A percentile compares a stretch with the other conserved stretches of the same genome.
Conservation (phyloP, 495 filamentous ascomycete species). For the Extremus antarcticus region DNA sequence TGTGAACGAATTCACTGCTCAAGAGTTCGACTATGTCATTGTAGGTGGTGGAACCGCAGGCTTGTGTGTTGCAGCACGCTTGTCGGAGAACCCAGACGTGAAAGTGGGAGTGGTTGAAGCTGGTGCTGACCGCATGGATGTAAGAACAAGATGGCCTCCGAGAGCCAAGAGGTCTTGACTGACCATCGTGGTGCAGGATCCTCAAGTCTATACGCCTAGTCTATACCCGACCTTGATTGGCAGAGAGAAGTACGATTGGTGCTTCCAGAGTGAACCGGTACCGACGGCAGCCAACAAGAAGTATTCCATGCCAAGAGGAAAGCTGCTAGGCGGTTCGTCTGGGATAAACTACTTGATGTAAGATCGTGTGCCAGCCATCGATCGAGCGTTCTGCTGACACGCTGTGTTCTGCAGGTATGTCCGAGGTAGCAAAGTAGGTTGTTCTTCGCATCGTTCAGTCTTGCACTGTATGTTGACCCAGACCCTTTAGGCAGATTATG, state of each 20-base stretch:
- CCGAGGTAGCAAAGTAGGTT: constrained; percentile 7
- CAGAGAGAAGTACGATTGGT: constrained; percentile 21
- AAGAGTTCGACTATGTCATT: constrained; percentile 20
- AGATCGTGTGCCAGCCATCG: not conserved
- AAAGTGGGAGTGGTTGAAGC: constrained; percentile 22
- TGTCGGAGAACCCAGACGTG: constrained; percentile 21
- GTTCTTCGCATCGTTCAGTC: not conserved
- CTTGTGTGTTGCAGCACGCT: constrained; percentile 18
- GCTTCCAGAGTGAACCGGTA: constrained; percentile 11
- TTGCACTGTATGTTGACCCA: not conserved
- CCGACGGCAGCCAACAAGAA: constrained; percentile 6
- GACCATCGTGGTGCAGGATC: no score
- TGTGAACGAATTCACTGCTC: constrained; percentile 11
- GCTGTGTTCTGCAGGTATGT: constrained; percentile 12
- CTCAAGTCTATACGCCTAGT: constrained; percentile 17
- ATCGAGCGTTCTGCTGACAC: not conserved
- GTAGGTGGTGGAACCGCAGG: constrained; percentile 24
- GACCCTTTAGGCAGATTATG: constrained; percentile 8
- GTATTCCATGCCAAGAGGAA: constrained; percentile 18
- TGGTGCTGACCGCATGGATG: constrained; percentile 19
- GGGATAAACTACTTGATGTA: constrained; percentile 19
- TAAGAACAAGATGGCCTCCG: no score
- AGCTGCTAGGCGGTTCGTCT: constrained; percentile 15
- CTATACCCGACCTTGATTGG: constrained; percentile 19
- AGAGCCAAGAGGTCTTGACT: no score